A percentile compares a stretch with the other conserved stretches of the same genome.
Conservation (phyloP, 164 flowering plant genomes). For the Berberis vulgaris region DNA sequence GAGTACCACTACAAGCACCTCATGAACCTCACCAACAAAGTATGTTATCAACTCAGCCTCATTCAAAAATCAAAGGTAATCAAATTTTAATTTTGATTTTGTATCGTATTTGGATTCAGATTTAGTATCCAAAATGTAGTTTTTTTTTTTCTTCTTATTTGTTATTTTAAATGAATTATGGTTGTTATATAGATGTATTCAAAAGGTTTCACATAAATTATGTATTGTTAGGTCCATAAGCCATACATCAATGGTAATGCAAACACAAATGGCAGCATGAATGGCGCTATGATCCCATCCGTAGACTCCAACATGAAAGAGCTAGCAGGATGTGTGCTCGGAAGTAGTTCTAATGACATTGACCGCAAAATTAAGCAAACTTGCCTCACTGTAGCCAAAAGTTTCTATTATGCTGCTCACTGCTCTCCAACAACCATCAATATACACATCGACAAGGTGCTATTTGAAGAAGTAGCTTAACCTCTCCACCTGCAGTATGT, state of each 20-base stretch:
- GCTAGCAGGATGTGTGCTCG: conserved; percentile 42
- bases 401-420: conserved; percentile 53
- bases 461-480: conserved; percentile 43
- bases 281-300: not conserved
- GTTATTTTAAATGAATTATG: too few relatives aligned
- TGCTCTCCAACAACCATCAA: conserved; percentile 33
- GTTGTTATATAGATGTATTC: not conserved
- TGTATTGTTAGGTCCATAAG: not conserved
- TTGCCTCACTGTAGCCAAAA: conserved; percentile 49
- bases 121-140: not conserved
- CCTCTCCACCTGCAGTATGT: not conserved
- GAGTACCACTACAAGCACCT: conserved; percentile 22
- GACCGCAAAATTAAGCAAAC: conserved; percentile 33
- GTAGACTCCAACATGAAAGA: conserved; percentile 62
- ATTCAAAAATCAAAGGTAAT: conserved; percentile 2
- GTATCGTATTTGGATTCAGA: not conserved
- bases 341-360: conserved; percentile 26
- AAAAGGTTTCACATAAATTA: not conserved
- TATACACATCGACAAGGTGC: conserved; percentile 55
- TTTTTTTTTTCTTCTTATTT: too few relatives aligned
- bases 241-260: not conserved
- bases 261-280: not conserved
- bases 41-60: conserved; percentile 25
- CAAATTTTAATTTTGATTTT: not conserved
- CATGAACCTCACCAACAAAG: conserved; percentile 16